phyloP scores from a whole-genome alignment of 1,139 yeast genomes.

The Geotrichum reessii region DNA sequence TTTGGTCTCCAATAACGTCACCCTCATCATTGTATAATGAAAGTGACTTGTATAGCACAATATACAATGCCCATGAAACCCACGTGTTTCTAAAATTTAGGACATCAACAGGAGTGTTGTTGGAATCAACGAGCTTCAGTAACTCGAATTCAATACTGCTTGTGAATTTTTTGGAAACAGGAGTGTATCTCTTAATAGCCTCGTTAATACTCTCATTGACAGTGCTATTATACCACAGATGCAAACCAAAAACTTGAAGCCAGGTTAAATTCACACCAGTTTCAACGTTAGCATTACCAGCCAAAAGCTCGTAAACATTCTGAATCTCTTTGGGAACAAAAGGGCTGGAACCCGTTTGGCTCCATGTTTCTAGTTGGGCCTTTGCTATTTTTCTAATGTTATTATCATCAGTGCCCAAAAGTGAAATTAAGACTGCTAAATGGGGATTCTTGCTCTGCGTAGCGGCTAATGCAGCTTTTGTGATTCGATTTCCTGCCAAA shows the following conservation, averaged over 20 bases:
- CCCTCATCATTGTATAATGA: slow-evolving; percentile 18
- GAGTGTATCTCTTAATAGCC: slow-evolving; percentile 35
- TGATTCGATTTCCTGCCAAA: slow-evolving; percentile 51
- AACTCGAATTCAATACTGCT: slow-evolving; percentile 30
- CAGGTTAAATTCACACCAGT: slow-evolving; percentile 51
- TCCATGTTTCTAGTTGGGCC: slow-evolving; percentile 65
- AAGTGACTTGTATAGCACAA: slow-evolving; percentile 36
- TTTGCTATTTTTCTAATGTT: slow-evolving; percentile 51
- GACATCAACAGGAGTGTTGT: slow-evolving; percentile 29
- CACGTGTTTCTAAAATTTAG: slow-evolving; percentile 32
- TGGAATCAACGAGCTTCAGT: slow-evolving; percentile 42
- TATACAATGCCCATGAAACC: slow-evolving; percentile 53
- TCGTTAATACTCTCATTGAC: slow-evolving; percentile 38
- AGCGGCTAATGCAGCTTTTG: slow-evolving; percentile 58
- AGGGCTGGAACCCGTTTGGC: slow-evolving; percentile 37
- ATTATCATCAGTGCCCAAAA: slow-evolving; percentile 57
- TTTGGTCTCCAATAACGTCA: slow-evolving; percentile 39
- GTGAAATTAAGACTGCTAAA: slow-evolving; percentile 62
- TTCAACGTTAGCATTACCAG: slow-evolving; percentile 44
- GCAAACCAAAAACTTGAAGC: slow-evolving; percentile 55
- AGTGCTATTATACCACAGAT: slow-evolving; percentile 55
- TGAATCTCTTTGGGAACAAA: slow-evolving; percentile 50
- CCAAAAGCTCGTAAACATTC: slow-evolving; percentile 57
- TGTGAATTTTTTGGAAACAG: slow-evolving; percentile 29
- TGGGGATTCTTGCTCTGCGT: slow-evolving; percentile 56